Evolutionary conservation across 495 filamentous ascomycete genomes (phyloP).

Genomic region (Lepidopterella palustris): DNA sequence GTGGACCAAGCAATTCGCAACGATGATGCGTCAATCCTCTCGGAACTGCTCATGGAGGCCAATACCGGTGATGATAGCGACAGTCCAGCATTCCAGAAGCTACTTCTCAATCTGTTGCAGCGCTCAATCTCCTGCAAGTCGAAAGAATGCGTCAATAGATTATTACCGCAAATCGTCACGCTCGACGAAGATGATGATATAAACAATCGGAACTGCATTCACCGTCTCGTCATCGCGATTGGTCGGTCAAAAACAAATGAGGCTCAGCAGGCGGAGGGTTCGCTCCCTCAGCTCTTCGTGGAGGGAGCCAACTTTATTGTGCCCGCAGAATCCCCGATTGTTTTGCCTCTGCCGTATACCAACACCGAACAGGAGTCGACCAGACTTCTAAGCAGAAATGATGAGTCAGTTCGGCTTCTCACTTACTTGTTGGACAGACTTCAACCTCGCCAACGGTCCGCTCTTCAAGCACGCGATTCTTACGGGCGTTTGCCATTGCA

Average conservation of each 20-base stretch:
- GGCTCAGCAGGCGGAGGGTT: conserved; percentile 39
- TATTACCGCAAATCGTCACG: conserved; percentile 59
- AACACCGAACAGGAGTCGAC: conserved; percentile 37
- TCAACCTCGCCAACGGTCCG: conserved; percentile 58
- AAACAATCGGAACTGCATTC: conserved; percentile 87
- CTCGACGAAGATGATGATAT: conserved; percentile 86
- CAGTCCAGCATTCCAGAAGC: conserved; percentile 46
- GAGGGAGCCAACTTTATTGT: conserved; percentile 63
- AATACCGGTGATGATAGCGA: conserved; percentile 46
- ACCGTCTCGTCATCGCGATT: conserved; percentile 83
- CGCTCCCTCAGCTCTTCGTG: conserved; percentile 45
- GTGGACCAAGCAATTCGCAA: conserved; percentile 72
- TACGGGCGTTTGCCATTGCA: conserved; percentile 86
- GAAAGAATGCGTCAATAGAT: conserved; percentile 56
- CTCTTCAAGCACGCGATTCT: conserved; percentile 62
- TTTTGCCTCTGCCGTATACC: conserved; percentile 51
- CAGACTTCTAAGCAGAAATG: conserved; percentile 58
- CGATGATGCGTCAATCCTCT: conserved; percentile 59
- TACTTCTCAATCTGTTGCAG: conserved; percentile 76
- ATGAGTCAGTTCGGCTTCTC: conserved; percentile 69
- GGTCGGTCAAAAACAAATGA: conserved; percentile 66
- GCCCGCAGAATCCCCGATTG: conserved; percentile 62
- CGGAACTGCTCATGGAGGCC: conserved; percentile 52
- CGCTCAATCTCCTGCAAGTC: conserved; percentile 69
- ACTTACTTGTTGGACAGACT: conserved; percentile 65